phyloP scores from a whole-genome alignment of 2,329 filamentous ascomycete genomes.

The Phaeosphaeriaceae sp. region DNA sequence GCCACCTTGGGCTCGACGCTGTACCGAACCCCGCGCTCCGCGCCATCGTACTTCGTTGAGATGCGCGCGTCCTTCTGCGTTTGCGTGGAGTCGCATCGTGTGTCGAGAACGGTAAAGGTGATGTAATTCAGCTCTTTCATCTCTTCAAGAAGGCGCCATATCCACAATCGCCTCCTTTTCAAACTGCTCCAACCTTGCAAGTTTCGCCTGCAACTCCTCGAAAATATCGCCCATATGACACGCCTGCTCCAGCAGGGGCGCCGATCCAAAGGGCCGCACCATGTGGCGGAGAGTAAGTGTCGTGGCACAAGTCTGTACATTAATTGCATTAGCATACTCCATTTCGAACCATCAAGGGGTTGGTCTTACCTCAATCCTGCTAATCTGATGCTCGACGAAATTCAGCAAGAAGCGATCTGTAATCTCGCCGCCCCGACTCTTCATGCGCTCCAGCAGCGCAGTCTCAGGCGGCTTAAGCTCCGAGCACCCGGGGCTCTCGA shows the following conservation, averaged over 20 bases:
- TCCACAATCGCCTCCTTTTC: conserved; percentile 36
- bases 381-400: conserved; percentile 94
- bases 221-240: conserved; percentile 80
- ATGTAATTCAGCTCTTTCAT: neutral
- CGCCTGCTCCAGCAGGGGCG: conserved; percentile 72
- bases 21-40: no score
- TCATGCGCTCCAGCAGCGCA: conserved; percentile 78
- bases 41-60: no score
- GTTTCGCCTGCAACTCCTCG: conserved; percentile 64
- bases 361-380: conserved; percentile 84
- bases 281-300: conserved; percentile 82
- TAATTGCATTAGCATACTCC: conserved; percentile 26
- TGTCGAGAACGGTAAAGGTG: neutral
- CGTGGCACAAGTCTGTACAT: conserved; percentile 77
- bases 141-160: conserved; percentile 33
- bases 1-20: no score
- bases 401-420: conserved; percentile 87
- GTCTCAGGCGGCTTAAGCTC: conserved; percentile 81
- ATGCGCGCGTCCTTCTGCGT: no score
- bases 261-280: conserved; percentile 71
- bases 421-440: conserved; percentile 78
- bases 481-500: conserved; percentile 73
- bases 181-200: conserved; percentile 65
- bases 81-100: no score
- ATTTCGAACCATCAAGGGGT: neutral